A percentile compares a stretch with the other conserved stretches of the same genome.
phyloP scores from a whole-genome alignment of 495 filamentous ascomycete species.

The Symbiotaphrina buchneri region DNA sequence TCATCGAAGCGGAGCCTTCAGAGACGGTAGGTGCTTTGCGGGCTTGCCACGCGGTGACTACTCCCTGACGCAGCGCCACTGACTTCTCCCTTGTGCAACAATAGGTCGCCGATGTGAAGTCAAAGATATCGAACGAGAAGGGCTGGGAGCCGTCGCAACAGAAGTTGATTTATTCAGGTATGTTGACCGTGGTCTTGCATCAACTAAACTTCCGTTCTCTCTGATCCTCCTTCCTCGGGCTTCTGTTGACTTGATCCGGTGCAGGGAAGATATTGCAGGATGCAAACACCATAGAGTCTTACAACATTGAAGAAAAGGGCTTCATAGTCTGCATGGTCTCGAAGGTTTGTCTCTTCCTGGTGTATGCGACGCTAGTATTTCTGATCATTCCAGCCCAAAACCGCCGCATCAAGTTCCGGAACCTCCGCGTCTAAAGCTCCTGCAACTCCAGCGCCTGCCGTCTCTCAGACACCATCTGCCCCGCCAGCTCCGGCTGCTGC shows the following conservation, averaged over 20 bases:
- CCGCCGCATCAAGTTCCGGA: constrained; percentile 23
- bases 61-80: neutral
- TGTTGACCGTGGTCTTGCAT: too few species aligned
- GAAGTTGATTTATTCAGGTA: constrained; percentile 97
- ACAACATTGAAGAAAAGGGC: constrained; percentile 97
- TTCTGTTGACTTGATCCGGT: constrained; percentile 2
- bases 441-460: constrained; percentile 47
- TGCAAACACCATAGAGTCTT: constrained; percentile 82
- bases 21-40: constrained; percentile 50
- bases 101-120: constrained; percentile 24
- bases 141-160: constrained; percentile 72
- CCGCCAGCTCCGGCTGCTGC: constrained; percentile 29
- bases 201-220: too few species aligned
- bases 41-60: neutral
- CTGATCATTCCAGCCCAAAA: constrained; percentile 34
- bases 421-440: constrained; percentile 30
- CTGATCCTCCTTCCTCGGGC: too few species aligned
- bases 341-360: constrained; percentile 41
- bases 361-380: constrained; percentile 1
- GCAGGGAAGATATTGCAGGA: constrained; percentile 94
- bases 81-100: neutral
- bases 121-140: constrained; percentile 70
- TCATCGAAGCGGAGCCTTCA: constrained; percentile 77
- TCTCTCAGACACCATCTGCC: constrained; percentile 31
- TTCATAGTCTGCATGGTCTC: constrained; percentile 94